Percentiles rank a stretch among this genome's conserved stretches.
Evolutionary conservation across 164 flowering plant species (phyloP).

Genomic region (Warburgia ugandensis): DNA sequence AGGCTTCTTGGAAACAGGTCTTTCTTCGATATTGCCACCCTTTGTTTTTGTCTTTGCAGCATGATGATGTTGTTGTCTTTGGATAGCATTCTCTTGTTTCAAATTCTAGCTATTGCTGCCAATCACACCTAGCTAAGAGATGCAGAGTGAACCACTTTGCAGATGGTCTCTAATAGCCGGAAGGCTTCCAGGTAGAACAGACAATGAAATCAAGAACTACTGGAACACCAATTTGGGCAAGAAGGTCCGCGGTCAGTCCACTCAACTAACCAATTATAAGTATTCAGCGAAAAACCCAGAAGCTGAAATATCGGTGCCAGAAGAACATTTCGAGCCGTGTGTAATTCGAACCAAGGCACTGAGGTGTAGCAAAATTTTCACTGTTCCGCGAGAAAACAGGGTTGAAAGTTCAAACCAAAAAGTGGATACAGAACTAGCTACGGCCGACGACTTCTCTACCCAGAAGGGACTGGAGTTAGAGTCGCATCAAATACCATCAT

Average conservation of each 20-base stretch:
- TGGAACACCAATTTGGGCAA: conserved; percentile 23
- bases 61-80: too few species aligned
- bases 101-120: too few species aligned
- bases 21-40: too few species aligned
- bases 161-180: conserved; percentile 28
- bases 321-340: not conserved
- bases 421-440: not conserved
- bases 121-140: too few species aligned
- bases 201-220: conserved; percentile 30
- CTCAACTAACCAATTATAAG: not conserved
- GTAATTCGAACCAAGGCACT: conserved; percentile 15
- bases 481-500: too few species aligned
- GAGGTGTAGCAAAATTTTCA: conserved; percentile 13
- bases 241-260: conserved; percentile 6
- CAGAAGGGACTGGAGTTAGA: not conserved
- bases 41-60: too few species aligned
- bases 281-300: conserved; percentile 1
- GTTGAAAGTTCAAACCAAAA: not conserved
- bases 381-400: not conserved
- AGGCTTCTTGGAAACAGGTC: conserved; percentile 31
- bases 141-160: not conserved
- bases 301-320: not conserved
- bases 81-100: too few species aligned
- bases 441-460: not conserved
- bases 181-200: conserved; percentile 27